A percentile compares a stretch with the other conserved stretches of the same genome.
phyloP scores from a whole-genome alignment of 2,329 filamentous ascomycete genomes.

The Aspergillus melleus region DNA sequence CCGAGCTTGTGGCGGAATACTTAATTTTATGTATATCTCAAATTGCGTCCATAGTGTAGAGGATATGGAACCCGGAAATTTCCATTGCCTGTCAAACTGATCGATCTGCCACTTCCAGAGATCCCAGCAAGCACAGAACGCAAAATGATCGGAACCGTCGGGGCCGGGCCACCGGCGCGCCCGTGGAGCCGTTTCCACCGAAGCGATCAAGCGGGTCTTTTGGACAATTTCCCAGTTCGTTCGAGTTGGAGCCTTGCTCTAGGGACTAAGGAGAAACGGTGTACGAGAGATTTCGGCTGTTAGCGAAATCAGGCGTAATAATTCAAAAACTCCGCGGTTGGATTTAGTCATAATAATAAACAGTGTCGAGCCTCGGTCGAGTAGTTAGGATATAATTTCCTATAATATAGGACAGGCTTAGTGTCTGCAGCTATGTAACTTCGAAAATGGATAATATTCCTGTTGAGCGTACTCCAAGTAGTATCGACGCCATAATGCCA shows the following conservation, averaged over 20 bases:
- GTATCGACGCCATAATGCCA: background rate
- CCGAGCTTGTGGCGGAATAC: background rate
- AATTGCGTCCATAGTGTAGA: background rate
- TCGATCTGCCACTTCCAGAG: background rate
- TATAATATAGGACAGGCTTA: background rate
- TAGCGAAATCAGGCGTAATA: background rate
- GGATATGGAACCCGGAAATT: background rate
- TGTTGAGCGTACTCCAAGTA: background rate
- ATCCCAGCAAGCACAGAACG: background rate
- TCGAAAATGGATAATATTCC: background rate
- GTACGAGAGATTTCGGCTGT: background rate
- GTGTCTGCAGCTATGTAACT: background rate
- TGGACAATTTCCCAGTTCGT: background rate
- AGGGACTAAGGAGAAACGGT: too few species aligned
- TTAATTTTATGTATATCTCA: background rate
- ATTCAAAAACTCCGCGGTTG: background rate
- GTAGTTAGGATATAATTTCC: background rate
- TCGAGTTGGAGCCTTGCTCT: background rate
- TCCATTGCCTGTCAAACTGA: background rate
- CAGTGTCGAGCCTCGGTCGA: background rate
- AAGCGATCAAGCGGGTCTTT: background rate
- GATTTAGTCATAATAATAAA: background rate
- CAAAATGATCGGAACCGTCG: background rate
- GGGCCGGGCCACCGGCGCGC: background rate
- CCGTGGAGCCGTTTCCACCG: background rate